phyloP scores from a whole-genome alignment of 495 filamentous ascomycete species.

The Parathielavia hyrcaniae region DNA sequence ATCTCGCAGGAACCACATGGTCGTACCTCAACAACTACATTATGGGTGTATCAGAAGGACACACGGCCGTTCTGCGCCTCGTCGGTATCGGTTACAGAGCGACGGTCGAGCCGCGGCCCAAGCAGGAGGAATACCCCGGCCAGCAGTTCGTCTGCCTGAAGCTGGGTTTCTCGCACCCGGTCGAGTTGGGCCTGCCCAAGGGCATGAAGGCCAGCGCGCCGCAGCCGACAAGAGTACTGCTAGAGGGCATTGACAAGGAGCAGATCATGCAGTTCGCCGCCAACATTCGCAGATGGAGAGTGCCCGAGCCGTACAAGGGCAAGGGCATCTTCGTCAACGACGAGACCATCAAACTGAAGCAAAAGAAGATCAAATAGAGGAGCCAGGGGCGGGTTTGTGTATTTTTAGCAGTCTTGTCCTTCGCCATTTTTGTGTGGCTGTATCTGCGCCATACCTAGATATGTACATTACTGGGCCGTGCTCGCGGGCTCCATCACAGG shows the following conservation, averaged over 20 bases:
- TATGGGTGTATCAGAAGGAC: slow-evolving; percentile 89
- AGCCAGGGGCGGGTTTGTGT: slow-evolving; percentile 5
- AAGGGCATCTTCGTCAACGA: slow-evolving; percentile 98
- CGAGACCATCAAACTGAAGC: slow-evolving; percentile 95
- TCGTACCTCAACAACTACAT: slow-evolving; percentile 85
- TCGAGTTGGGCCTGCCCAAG: slow-evolving; percentile 75
- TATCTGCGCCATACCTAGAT: slow-evolving; percentile 22
- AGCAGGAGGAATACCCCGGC: slow-evolving; percentile 61
- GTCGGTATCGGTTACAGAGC: slow-evolving; percentile 97
- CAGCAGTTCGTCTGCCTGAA: slow-evolving; percentile 87
- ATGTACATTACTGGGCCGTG: slow-evolving; percentile 26
- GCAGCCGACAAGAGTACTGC: slow-evolving; percentile 85
- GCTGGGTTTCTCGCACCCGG: slow-evolving; percentile 91
- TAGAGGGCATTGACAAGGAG: slow-evolving; percentile 82
- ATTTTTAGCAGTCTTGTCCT: slow-evolving; percentile 14
- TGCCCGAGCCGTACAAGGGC: slow-evolving; percentile 96
- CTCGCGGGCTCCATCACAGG: slow-evolving; percentile 25
- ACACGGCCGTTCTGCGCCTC: slow-evolving; percentile 83
- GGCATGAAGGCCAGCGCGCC: slow-evolving; percentile 85
- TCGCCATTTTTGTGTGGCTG: slow-evolving; percentile 13
- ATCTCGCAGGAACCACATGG: slow-evolving; percentile 67
- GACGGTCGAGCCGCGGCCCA: slow-evolving; percentile 74
- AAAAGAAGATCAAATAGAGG: slow-evolving; percentile 95
- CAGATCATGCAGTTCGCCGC: slow-evolving; percentile 86
- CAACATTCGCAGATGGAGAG: slow-evolving; percentile 77